Evolutionary conservation across 2,329 filamentous ascomycete genomes (phyloP).

Genomic region (Clarireedia monteithiana): DNA sequence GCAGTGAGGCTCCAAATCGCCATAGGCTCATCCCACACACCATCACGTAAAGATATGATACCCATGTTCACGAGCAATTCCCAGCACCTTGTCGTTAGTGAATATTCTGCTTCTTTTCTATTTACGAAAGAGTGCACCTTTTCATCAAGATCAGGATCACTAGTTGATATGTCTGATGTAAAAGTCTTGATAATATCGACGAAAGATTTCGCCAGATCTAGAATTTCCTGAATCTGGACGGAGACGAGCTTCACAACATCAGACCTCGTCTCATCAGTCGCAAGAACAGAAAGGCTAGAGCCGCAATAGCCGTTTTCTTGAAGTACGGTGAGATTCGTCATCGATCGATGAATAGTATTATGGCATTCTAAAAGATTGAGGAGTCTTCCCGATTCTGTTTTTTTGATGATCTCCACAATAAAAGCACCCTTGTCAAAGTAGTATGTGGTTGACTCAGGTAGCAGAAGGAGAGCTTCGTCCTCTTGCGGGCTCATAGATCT

Average conservation of each 20-base stretch:
- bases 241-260: background rate
- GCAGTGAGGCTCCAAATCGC: constrained; percentile 7
- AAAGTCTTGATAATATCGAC: background rate
- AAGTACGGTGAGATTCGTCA: background rate
- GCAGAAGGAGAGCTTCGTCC: background rate
- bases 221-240: background rate
- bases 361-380: background rate
- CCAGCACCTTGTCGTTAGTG: background rate
- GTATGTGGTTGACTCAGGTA: background rate
- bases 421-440: background rate
- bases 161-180: background rate
- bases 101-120: background rate
- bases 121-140: background rate
- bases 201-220: background rate
- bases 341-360: background rate
- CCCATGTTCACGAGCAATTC: background rate
- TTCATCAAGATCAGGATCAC: background rate
- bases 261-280: background rate
- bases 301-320: background rate
- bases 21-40: background rate
- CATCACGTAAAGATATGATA: background rate
- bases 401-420: background rate
- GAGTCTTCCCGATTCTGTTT: background rate
- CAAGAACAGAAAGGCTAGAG: background rate
- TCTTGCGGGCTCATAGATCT: background rate